Base-by-base conservation (phyloP, 164 flowering plant species). In the Cinnamomum micranthum region DNA sequence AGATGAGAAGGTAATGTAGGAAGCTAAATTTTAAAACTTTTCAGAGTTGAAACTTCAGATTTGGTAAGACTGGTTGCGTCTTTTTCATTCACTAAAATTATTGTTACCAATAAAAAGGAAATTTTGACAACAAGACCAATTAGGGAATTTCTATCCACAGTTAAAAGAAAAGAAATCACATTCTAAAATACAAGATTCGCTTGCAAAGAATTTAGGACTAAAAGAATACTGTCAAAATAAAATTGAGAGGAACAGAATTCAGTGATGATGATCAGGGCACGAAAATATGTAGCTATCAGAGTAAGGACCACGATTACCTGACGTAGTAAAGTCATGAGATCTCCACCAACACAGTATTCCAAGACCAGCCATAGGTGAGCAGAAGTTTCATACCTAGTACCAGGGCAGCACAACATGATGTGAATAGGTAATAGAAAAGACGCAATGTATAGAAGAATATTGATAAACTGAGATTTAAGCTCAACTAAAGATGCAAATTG, bases 291-390 rank as follows among this genome's bases (percentile, higher is more conserved):
- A 33, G 60, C 25, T 69, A 47, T 15, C 47, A 31, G 10, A 65
- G 33, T 41, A 35, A 73, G 72, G 69, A 70, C 70, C 35, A 65
- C 23, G 4, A 33, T 11, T 84, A 96, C 99, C 99, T 96, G 98
- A 33, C 80, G 84, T 68, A 96, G 74, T 73, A 96, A 83, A 68
- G 90, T 83, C 90, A 88, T 80, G 70, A 96, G 92, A 86, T 96
- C 92, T 77, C 99, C 99, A 73, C 99, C 99, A 65, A 94, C 97
- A 76, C 99, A 96, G 67, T 96, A 96, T 81, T 96, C 99, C 87
- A 96, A 81, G 67, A 96, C 96, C 73, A 94, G 82, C 99, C 99
- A 94, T 77, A 96, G 69, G 76, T 96, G 99, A 75, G 98, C 97
- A 25, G 95, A 89, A 75, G 98, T 91, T 86, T 91, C 98, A 77